Base-by-base conservation (phyloP, 2,329 filamentous ascomycete species). In the Sclerotinia subarctica region DNA sequence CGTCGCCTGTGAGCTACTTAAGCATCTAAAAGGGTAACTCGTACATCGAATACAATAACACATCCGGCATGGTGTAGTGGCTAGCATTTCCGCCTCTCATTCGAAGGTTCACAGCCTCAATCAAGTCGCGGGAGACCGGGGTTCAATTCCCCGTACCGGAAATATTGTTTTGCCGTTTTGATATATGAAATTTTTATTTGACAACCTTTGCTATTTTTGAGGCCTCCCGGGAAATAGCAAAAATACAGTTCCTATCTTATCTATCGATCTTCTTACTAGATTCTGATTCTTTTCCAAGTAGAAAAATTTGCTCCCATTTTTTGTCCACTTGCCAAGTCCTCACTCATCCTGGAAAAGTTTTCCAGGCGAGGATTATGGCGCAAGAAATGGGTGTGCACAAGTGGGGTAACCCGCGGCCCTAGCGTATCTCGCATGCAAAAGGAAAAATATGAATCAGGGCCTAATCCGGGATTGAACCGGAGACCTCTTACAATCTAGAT, bases 1-100 rank as follows among this genome's bases (percentile, higher is more conserved):
- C 19, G 11, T 1, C 5, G 2, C 1, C 1, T 38, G 1, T 35
- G 1, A 7, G 7, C 5, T 56, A 35, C 0, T 3, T n/a, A 8
- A 15, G 1, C 2, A 15, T 6, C 13, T 1, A 35, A 3, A n/a
- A 56, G 11, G 0, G 29, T 0, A 0, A 0, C 0, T 0, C 0
- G 1, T 2, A 5, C 0, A 2, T 1, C 29, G 10, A 54, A 49
- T n/a, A 62, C 7, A 19, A 19, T 8, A n/a, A 24, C 2, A 8
- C 3, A 35, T 60, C 58, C 58, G 58, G 58, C 58, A 60, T 60
- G 58, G 58, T 60, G 58, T 60, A 60, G 44, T 49, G 58, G 58
- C 26, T 60, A 60, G 58, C 58, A 60, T 60, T 49, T 60, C 58
- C 58, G 58, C 58, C 58, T 60, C 44, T 60, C 58, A 60, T 24